Evolutionary conservation across 148 eudicot genomes (phyloP), one percentile per base, ranked within the genome.

Genomic region (Dysphania ambrosioides): DNA sequence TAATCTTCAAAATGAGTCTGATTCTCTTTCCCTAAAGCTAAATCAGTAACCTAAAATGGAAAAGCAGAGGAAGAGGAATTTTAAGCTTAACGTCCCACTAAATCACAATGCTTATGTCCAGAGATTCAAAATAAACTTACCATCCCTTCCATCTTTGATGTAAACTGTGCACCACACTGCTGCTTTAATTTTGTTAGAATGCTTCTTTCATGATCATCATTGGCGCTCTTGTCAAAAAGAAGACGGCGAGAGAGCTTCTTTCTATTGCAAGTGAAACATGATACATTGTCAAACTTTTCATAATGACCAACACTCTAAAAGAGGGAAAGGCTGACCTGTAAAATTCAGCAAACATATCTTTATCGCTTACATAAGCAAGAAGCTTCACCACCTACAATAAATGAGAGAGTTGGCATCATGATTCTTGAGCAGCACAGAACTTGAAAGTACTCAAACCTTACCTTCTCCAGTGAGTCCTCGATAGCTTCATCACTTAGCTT

Each of bases 101-200:
- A 63, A n/a, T 13, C 4, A 62, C n/a, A 53, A 29, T 11, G 18
- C 5, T 67, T 11, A 30, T n/a, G 0, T 21, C 30, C 23, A 60
- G 47, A 57, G 21, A 35, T 32, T 53, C 4, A n/a, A 61, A 23
- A 64, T 73, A 75, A n/a, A 61, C 81, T 44, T 56, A 87, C 94
- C 94, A 89, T 91, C 6, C 97, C 97, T 83, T 91, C 97, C 97
- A 91, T 91, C 80, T 89, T 91, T 71, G 97, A 91, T 15, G 97
- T 91, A 70, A 91, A 91, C 72, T 91, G 97, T 64, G 84, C 92
- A 69, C 97, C 97, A 71, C 94, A 91, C 72, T 88, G 94, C 77
- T 91, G 97, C 88, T 91, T 89, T 84, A 91, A 76, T 72, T 91
- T 91, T 71, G 94, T 78, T 40, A 88, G 79, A 49, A 91, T 85